Conservation (phyloP, 2,329 filamentous ascomycete species). For the Monascus ruber region DNA sequence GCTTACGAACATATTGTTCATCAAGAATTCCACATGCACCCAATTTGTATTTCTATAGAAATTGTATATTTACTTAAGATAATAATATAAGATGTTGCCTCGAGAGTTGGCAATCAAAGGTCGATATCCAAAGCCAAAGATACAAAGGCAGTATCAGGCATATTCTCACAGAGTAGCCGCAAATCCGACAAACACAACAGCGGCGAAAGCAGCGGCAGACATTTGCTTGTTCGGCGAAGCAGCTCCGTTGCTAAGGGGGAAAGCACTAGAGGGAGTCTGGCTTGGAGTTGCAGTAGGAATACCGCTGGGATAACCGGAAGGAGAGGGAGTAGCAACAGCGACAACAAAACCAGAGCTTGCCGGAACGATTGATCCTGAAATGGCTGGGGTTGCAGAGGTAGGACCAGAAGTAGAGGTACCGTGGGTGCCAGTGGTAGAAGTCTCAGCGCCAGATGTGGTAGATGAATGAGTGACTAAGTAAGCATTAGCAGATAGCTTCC, state of each 20-base stretch:
- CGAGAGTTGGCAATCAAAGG: no score
- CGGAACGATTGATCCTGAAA: conserved; percentile 8
- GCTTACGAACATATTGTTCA: no score
- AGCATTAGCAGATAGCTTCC: no score
- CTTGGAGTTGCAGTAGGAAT: conserved; percentile 7
- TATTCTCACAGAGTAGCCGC: conserved; percentile 24
- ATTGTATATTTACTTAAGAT: no score
- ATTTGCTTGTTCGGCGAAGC: conserved; percentile 22
- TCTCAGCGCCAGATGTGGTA: conserved; percentile 7
- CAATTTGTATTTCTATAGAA: no score
- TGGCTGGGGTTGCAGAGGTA: conserved; percentile 14
- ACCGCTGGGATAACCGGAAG: conserved; percentile 4
- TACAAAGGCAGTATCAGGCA: not conserved
- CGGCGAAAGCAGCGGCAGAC: conserved; percentile 25
- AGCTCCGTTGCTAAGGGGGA: conserved; percentile 11
- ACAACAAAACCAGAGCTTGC: conserved; percentile 11
- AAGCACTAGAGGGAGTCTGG: conserved; percentile 7
- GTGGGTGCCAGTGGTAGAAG: conserved; percentile 9
- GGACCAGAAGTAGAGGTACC: no score
- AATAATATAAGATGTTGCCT: no score
- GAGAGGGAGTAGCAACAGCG: conserved; percentile 11
- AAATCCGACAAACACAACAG: conserved; percentile 31
- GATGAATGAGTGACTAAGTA: conserved; percentile 4
- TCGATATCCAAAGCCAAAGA: not conserved
- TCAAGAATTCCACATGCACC: no score